A percentile compares a stretch with the other conserved stretches of the same genome.
Evolutionary conservation across 2,329 filamentous ascomycete species (phyloP).

Genomic region (Didymella keratinophila): DNA sequence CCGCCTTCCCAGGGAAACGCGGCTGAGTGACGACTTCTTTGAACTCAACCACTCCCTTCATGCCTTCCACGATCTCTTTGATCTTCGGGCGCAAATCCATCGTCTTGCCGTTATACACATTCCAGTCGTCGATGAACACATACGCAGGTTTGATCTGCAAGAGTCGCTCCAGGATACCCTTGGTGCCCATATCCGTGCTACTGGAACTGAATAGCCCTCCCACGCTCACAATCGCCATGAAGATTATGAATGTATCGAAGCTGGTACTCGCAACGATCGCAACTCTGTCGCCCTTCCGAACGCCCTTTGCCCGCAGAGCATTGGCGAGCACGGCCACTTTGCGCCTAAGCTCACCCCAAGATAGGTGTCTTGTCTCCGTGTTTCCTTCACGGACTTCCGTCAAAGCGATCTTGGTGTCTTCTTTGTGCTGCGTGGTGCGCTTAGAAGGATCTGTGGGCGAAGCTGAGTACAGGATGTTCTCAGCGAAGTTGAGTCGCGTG

Average conservation of each 20-base stretch:
- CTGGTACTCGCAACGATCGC: constrained; percentile 79
- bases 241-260: constrained; percentile 75
- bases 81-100: constrained; percentile 79
- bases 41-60: constrained; percentile 69
- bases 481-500: constrained; percentile 76
- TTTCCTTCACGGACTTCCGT: constrained; percentile 77
- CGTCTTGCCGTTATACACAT: constrained; percentile 80
- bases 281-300: constrained; percentile 75
- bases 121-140: constrained; percentile 83
- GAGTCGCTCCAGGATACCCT: constrained; percentile 77
- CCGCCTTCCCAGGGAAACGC: constrained; percentile 65
- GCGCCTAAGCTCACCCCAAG: constrained; percentile 71
- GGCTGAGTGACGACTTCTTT: constrained; percentile 70
- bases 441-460: constrained; percentile 54
- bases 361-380: constrained; percentile 61
- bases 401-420: constrained; percentile 73
- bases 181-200: constrained; percentile 84
- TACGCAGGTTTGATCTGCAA: constrained; percentile 78
- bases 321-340: constrained; percentile 67
- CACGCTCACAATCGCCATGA: constrained; percentile 72
- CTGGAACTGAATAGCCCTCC: constrained; percentile 79
- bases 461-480: constrained; percentile 75
- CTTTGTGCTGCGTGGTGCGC: constrained; percentile 67
- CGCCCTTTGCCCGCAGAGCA: constrained; percentile 71
- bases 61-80: constrained; percentile 67